Base-by-base conservation (phyloP, 1,284 basidiomycete genomes). In the Tranzscheliella williamsii region DNA sequence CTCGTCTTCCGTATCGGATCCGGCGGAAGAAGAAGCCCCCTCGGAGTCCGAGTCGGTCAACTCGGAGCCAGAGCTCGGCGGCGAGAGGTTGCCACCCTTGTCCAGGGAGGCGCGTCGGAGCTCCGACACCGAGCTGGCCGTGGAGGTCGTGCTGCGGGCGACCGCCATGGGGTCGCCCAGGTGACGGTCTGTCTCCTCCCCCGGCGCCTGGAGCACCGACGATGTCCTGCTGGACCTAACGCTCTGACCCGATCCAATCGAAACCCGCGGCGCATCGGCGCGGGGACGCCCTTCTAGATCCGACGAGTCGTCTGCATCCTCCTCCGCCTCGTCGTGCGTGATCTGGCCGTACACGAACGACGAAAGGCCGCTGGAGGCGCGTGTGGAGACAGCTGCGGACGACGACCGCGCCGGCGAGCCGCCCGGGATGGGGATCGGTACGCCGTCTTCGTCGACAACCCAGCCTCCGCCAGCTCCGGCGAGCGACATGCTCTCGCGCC, bases 401-500 rank as follows among this genome's bases (percentile, higher is more conserved):
- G 47, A 45, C 0, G 63, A 62, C 2, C 47, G 29, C 4, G 45
- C 38, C 4, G 58, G 50, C 4, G 42, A 52, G 16, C 38, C 45
- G 5, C 60, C 60, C 2, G 60, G 60, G 15, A 63, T 63, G 9
- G 60, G 60, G 31, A 75, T 72, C 2, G 72, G 72, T 31, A 70
- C 76, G 24, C 76, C 78, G 38, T 77, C 78, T 48, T 65, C 71
- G 38, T 75, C 72, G 4, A 73, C 67, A 11, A 74, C 65, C 49
- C 68, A 68, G 5, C 51, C 47, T 16, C 42, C 49, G 15, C 39
- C 41, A 6, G 51, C 55, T n/a, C 49, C 54, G n/a, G 65, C 36
- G 8, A 52, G 34, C 22, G 42, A 52, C 48, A 81, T 80, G 68
- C 81, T 84, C 36, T 81, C 81, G 16, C 86, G 81, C 15, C 92